Evolutionary conservation across 257 asterid species (phyloP), one percentile per base, ranked within the genome.

Genomic region (Scutellaria minor): DNA sequence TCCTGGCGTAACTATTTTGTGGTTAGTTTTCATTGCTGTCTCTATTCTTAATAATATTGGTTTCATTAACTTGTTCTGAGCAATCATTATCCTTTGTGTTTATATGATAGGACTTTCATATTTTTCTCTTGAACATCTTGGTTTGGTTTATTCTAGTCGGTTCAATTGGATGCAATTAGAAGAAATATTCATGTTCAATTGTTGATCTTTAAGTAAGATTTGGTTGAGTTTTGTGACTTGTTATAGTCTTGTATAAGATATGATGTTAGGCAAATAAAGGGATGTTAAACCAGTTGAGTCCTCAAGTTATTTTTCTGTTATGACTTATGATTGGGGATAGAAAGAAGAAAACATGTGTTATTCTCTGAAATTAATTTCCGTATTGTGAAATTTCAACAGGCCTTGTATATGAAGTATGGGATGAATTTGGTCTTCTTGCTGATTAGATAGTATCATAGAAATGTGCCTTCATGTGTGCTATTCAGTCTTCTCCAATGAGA

Each of bases 1-100:
- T 78, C 87, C 11, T 95, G 97, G 99, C 98, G 97, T 68, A 95
- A 90, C 80, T 95, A 86, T 78, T 20, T 92, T 71, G 99, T 95
- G 97, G 99, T 95, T 67, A 86, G 96, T 84, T 75, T 75, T 44
- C 79, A 53, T 62, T 15, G 52, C 78, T 63, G 27, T 66, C 20
- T 39, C 70, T 59, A 6, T 52, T 78, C 73, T 61, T 20, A 18
- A 61, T 9, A 44, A 44, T 67, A 8, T 67, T 64, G 46, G 14
- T 27, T 66, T 57, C 15, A 15, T 46, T 18, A 66, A 39, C 72
- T 66, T 44, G 5, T 24, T 41, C 50, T 15, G 37, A 7, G 52
- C 72, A 31, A 27, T 60, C 53, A 27, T 57, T 57, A n/a, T 57
- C 64, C 35, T 15, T 58, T 41, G 10, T 42, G 40, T 22, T 42